Conservation (phyloP, 2,329 filamentous ascomycete species). For the Talaromyces sp. region DNA sequence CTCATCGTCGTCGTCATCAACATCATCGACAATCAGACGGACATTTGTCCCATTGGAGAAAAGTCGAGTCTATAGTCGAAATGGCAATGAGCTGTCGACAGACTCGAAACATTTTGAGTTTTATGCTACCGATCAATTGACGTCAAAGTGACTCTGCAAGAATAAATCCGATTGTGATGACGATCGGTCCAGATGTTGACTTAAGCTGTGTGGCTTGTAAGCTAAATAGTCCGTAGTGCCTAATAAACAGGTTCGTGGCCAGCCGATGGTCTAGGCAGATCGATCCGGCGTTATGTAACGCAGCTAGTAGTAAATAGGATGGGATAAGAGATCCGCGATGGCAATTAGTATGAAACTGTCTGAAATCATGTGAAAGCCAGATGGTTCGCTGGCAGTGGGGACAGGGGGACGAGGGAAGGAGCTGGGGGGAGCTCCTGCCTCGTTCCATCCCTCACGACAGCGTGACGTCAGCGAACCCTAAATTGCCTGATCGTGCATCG, state of each 20-base stretch:
- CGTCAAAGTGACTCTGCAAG: background rate
- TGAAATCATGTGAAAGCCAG: background rate
- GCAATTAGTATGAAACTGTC: background rate
- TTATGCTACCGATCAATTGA: background rate
- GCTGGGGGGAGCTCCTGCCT: background rate
- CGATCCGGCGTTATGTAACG: background rate
- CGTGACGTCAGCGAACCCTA: conserved; percentile 15
- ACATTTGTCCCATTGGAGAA: background rate
- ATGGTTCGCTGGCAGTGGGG: background rate
- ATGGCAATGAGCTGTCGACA: background rate
- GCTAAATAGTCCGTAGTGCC: background rate
- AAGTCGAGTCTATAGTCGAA: background rate
- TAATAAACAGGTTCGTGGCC: background rate
- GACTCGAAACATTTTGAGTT: background rate
- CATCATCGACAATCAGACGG: background rate
- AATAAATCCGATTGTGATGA: background rate
- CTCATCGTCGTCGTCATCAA: background rate
- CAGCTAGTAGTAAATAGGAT: background rate
- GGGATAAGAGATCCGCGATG: background rate
- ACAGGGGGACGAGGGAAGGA: background rate
- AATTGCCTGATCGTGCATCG: conserved; percentile 7
- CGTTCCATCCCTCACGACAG: background rate
- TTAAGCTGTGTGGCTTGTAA: background rate
- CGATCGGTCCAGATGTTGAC: conserved; percentile 1
- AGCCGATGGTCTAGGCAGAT: background rate